Conservation (phyloP, 176 grass and related monocot genomes). For the Musa troglodytarum region DNA sequence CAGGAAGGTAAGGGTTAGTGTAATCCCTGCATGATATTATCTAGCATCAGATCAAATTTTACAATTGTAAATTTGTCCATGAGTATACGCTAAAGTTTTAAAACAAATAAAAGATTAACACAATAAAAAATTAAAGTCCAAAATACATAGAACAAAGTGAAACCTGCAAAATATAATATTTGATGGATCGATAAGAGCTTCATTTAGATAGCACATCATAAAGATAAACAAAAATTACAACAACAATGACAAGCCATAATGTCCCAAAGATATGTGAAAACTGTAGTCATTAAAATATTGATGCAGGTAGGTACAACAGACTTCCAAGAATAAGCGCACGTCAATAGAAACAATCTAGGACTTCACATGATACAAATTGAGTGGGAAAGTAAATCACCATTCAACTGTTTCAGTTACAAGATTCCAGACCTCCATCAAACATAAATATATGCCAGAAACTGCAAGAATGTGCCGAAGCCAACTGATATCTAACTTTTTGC, state of each 20-base stretch:
- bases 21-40: constrained; percentile 59
- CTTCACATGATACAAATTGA: neutral
- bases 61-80: neutral
- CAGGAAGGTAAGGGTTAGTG: constrained; percentile 91
- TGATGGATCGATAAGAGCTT: neutral
- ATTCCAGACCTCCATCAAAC: neutral
- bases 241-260: no score
- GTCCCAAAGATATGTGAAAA: no score
- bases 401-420: neutral
- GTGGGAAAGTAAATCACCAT: neutral
- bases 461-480: neutral
- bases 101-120: neutral
- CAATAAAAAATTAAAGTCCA: neutral
- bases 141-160: neutral
- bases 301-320: no score
- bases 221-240: neutral
- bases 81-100: neutral
- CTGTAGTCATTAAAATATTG: no score
- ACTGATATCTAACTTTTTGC: neutral
- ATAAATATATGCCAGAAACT: neutral
- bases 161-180: neutral
- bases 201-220: neutral
- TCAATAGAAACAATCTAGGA: neutral
- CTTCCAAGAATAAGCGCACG: neutral
- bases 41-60: constrained; percentile 16